Evolutionary conservation across 2,329 filamentous ascomycete genomes (phyloP), one percentile per base, ranked within the genome.

Genomic region (Sporothrix schenckii): DNA sequence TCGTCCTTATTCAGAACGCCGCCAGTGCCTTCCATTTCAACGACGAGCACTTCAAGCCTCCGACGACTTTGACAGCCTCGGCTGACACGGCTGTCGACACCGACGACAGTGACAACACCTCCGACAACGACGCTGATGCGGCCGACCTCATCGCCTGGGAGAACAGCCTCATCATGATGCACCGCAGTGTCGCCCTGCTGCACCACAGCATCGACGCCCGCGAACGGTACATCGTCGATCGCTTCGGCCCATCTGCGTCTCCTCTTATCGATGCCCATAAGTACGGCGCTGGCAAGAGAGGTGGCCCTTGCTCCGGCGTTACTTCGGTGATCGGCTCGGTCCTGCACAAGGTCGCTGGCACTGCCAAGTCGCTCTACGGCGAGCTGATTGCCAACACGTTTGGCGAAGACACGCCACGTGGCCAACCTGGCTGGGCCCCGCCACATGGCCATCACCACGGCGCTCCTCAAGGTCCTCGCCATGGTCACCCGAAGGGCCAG

Each of bases 321-420:
- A 81, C 80, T 72, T 85, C 84, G 72, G 75, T 84, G 54, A 76
- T 83, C 60, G 76, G 77, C 53, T 76, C 79, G n/a, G 75, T 84
- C 61, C 77, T 80, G 56, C 74, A 79, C 65, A 79, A 80, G 63
- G 77, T 83, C 67, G 79, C 79, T 72, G 77, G 80, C 56, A 76
- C 77, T 50, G 79, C 78, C 58, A 75, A 75, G 58, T 75, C 75
- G 13, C 58, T 81, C 3, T 81, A 80, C 69, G 75, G 74, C 3
- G 77, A 76, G 70, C 73, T 19, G 68, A 74, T 68, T 65, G 30
- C 68, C 34, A 54, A 66, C 61, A 13, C 65, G 11, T 58, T 69
- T 21, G 71, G n/a, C 68, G 71, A 74, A 60, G 63, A 56, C 34
- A 70, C 9, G 19, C 65, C 65, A 9, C 21, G 21, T 21, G 14